phyloP scores from a whole-genome alignment of 768 basidiomycete species.

The Roridomyces roridus region DNA sequence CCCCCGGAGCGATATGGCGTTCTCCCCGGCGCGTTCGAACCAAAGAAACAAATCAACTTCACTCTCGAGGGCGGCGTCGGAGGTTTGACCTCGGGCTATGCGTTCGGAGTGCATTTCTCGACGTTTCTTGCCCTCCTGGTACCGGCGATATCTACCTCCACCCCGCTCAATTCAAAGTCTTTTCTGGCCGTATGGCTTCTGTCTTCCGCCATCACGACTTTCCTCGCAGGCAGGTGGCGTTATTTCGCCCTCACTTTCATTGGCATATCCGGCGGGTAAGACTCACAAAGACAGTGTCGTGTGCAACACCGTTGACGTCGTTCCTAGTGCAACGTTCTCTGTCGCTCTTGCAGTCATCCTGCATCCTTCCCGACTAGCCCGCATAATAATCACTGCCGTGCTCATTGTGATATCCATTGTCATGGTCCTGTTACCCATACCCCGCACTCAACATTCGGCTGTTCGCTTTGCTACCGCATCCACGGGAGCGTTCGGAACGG shows the following conservation, averaged over 20 bases:
- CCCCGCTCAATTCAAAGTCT: constrained; percentile 50
- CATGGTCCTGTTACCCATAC: constrained; percentile 52
- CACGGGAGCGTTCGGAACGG: constrained; percentile 62
- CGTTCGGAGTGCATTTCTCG: constrained; percentile 47
- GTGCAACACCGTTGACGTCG: neutral
- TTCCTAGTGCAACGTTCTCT: constrained; percentile 47
- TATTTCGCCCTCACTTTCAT: constrained; percentile 54
- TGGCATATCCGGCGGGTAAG: constrained; percentile 63
- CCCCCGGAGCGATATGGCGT: constrained; percentile 44
- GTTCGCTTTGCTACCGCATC: constrained; percentile 59
- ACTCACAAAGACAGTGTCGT: constrained; percentile 7
- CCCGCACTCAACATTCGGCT: constrained; percentile 48
- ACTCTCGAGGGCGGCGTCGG: constrained; percentile 68
- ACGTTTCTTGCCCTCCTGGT: constrained; percentile 67
- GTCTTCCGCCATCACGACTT: constrained; percentile 50
- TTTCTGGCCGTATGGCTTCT: constrained; percentile 70
- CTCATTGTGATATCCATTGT: constrained; percentile 44
- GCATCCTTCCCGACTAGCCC: constrained; percentile 38
- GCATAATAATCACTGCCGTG: constrained; percentile 33
- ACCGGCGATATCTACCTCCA: constrained; percentile 52
- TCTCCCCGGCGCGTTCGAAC: constrained; percentile 40
- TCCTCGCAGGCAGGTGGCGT: constrained; percentile 62
- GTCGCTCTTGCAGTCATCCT: constrained; percentile 55
- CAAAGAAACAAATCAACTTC: constrained; percentile 40
- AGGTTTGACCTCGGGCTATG: constrained; percentile 62